Evolutionary conservation across 768 basidiomycete species (phyloP).

Genomic region (Pleurotus cornucopiae): DNA sequence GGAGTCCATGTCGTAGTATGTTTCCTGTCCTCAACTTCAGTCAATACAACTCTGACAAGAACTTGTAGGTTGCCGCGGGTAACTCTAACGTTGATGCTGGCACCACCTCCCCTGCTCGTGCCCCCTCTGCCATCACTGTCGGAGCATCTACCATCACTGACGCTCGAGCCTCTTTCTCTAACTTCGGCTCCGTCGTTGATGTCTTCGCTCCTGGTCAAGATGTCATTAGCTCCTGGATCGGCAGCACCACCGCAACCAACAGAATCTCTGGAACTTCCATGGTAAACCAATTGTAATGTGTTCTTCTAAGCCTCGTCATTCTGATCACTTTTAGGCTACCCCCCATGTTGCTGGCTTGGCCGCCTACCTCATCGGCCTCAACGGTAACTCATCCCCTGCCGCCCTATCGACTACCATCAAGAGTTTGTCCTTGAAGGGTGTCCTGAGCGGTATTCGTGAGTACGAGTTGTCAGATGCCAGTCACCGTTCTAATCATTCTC

Average conservation of each 20-base stretch:
- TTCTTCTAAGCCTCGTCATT: background rate
- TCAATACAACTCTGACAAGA: background rate
- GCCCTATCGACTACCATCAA: conserved; percentile 22
- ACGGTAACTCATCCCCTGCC: conserved; percentile 27
- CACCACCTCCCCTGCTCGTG: conserved; percentile 30
- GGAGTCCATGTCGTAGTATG: conserved; percentile 27
- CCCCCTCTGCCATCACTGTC: conserved; percentile 31
- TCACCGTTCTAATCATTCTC: background rate
- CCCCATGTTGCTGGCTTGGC: conserved; percentile 37
- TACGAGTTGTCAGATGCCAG: conserved; percentile 6
- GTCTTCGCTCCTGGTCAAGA: conserved; percentile 35
- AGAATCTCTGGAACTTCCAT: conserved; percentile 23
- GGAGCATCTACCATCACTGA: conserved; percentile 34
- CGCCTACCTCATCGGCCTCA: conserved; percentile 28
- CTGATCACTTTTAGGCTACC: conserved; percentile 21
- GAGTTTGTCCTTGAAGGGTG: conserved; percentile 23
- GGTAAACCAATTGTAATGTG: conserved; percentile 13
- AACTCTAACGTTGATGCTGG: conserved; percentile 28
- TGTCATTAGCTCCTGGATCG: conserved; percentile 27
- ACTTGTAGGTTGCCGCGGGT: conserved; percentile 27
- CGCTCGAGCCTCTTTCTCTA: conserved; percentile 30
- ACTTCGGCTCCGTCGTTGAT: conserved; percentile 38
- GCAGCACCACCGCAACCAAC: conserved; percentile 19
- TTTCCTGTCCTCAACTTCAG: background rate
- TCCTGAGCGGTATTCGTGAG: conserved; percentile 26